These are phyloP conservation scores for Malus asiatica DNA, from an alignment of 306 rosid species.

Conservation along the genomic window DNA sequence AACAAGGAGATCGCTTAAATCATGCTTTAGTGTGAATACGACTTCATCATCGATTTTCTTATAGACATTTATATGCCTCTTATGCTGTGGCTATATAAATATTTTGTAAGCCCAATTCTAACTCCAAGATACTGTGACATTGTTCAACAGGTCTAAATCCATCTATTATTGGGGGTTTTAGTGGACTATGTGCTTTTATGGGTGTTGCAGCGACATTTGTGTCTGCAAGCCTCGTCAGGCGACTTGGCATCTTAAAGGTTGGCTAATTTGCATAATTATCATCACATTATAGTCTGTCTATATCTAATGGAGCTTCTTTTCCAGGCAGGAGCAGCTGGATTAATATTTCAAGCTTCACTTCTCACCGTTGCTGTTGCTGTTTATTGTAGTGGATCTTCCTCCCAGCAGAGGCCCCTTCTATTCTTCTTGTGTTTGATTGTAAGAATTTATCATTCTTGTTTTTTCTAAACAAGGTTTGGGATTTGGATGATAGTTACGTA, in stretches of 20 bases:
- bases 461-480: neutral
- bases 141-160: slow-evolving; percentile 66
- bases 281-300: slow-evolving; percentile 4
- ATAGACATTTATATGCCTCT: neutral
- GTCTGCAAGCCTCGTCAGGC: slow-evolving; percentile 68
- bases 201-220: slow-evolving; percentile 96
- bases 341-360: slow-evolving; percentile 86
- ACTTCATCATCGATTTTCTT: neutral
- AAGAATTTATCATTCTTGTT: slow-evolving; percentile 31
- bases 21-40: neutral
- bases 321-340: slow-evolving; percentile 95
- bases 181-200: slow-evolving; percentile 87
- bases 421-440: slow-evolving; percentile 76
- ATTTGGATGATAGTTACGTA: neutral
- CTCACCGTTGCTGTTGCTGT: slow-evolving; percentile 81
- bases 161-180: slow-evolving; percentile 82
- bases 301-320: slow-evolving; percentile 15
- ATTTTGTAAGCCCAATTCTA: neutral
- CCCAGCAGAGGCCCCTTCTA: slow-evolving; percentile 69
- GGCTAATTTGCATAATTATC: slow-evolving; percentile 6
- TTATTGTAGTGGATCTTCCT: slow-evolving; percentile 65
- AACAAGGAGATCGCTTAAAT: neutral
- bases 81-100: neutral
- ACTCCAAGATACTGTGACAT: neutral
- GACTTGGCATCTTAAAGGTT: slow-evolving; percentile 86